phyloP scores from a whole-genome alignment of 2,329 filamentous ascomycete genomes.

The Xylariaceae sp. region DNA sequence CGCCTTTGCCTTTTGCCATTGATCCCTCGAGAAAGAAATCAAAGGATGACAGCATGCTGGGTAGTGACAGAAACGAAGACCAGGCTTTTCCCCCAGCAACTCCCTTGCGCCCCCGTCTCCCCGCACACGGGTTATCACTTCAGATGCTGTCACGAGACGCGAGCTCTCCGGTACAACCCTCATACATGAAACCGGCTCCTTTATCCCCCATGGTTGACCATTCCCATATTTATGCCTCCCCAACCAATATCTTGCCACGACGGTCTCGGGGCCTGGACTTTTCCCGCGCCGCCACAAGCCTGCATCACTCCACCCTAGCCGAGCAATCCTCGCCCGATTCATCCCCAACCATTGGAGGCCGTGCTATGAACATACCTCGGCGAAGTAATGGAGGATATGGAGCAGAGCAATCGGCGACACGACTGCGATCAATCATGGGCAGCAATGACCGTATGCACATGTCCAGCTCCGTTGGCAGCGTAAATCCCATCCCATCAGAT shows the following conservation, averaged over 20 bases:
- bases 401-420: slow-evolving; percentile 61
- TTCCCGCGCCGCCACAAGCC: slow-evolving; percentile 83
- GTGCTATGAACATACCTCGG: slow-evolving; percentile 57
- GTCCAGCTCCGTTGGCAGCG: slow-evolving; percentile 76
- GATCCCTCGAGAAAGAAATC: slow-evolving; percentile 50
- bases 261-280: slow-evolving; percentile 90
- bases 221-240: slow-evolving; percentile 78
- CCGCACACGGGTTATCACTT: slow-evolving; percentile 59
- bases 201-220: slow-evolving; percentile 83
- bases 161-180: slow-evolving; percentile 28
- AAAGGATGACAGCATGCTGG: slow-evolving; percentile 61
- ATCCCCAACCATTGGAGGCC: slow-evolving; percentile 73
- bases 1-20: slow-evolving; percentile 53
- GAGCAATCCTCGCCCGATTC: slow-evolving; percentile 84
- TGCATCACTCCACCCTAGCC: slow-evolving; percentile 92
- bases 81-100: slow-evolving; percentile 51
- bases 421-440: slow-evolving; percentile 65
- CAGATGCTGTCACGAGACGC: slow-evolving; percentile 58
- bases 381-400: slow-evolving; percentile 46
- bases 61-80: slow-evolving; percentile 29
- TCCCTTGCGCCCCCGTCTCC: slow-evolving; percentile 62
- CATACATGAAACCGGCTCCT: slow-evolving; percentile 55
- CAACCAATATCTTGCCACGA: slow-evolving; percentile 79
- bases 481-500: slow-evolving; percentile 69
- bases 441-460: slow-evolving; percentile 64